These are phyloP conservation scores for Fusarium succisae DNA, from an alignment of 2,329 filamentous ascomycete species.

Conservation along the genomic window DNA sequence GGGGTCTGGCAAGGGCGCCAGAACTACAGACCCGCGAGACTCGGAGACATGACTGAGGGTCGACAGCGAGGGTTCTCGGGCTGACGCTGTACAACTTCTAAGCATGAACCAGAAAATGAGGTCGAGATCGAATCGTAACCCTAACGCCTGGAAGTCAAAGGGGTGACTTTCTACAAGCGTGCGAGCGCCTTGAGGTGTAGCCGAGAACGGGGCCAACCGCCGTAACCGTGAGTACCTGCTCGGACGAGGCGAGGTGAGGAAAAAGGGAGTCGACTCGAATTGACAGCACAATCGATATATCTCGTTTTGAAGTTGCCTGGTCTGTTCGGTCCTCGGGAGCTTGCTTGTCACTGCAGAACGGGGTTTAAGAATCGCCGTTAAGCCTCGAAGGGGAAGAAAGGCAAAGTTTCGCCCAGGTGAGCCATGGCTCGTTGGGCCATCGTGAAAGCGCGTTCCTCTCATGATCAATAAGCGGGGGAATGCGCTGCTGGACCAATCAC, in stretches of 20 bases:
- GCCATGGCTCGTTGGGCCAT: slow-evolving; percentile 30
- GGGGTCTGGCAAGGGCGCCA: slow-evolving; percentile 58
- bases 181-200: slow-evolving; percentile 14
- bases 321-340: neutral
- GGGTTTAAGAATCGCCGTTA: slow-evolving; percentile 35
- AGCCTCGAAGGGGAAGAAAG: slow-evolving; percentile 37
- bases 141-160: slow-evolving; percentile 18
- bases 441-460: slow-evolving; percentile 44
- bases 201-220: slow-evolving; percentile 25
- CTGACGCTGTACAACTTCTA: slow-evolving; percentile 34
- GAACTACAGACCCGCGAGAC: slow-evolving; percentile 56
- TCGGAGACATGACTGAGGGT: slow-evolving; percentile 58
- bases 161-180: slow-evolving; percentile 5
- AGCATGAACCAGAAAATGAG: slow-evolving; percentile 4
- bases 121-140: neutral
- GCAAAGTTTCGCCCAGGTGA: slow-evolving; percentile 41
- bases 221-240: slow-evolving; percentile 30
- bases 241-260: slow-evolving; percentile 1
- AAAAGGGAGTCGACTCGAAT: slow-evolving; percentile 1
- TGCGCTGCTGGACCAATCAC: slow-evolving; percentile 44
- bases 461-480: slow-evolving; percentile 53
- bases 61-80: slow-evolving; percentile 42
- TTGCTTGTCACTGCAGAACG: slow-evolving; percentile 12
- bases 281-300: slow-evolving; percentile 5
- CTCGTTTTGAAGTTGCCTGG: neutral